Evolutionary conservation across 768 basidiomycete species (phyloP), one percentile per base, ranked within the genome.

Genomic region (Asterophora parasitica): DNA sequence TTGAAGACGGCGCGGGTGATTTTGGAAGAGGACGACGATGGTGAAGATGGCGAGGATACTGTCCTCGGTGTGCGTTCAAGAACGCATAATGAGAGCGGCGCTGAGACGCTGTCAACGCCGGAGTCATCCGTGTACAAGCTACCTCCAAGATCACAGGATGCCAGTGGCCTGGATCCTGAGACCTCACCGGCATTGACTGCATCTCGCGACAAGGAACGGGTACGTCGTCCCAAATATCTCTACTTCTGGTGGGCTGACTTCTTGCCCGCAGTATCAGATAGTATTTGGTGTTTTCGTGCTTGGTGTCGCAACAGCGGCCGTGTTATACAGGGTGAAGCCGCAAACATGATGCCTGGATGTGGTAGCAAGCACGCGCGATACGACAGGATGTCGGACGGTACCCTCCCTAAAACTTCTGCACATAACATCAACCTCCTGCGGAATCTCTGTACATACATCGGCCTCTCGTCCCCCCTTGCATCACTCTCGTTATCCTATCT

Each of bases 271-370:
- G 67, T 55, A 81, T 55, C 74, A 76, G 48, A 74, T 83, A 1
- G 83, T 81, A 4, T 64, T 84, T 3, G 84, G 84, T 4, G 78
- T 87, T 7, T 60, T 86, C 13, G 73, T 88, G 4, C 63, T 88
- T 23, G 73, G 81, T 42, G 76, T 85, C 7, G 83, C 82, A 3
- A 83, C 86, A 2, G 83, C 78, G 10, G 85, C 84, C 6, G 85
- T 88, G 42, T 65, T 85, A 57, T 87, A 84, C 83, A 75, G 82
- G 52, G 81, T 85, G 23, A 81, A 79, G 47, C 65, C 68, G 3
- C 68, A 71, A 61, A 52, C 58, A 32, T 58, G 41, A 58, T 31
- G 8, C 16, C 20, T 27, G n/a, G n/a, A 20, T 4, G 12, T 42
- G 7, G 34, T n/a, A 28, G 11, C 27, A 12, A 26, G 30, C 4